A percentile compares a stretch with the other conserved stretches of the same genome.
These are phyloP conservation scores for Auricularia sp. DNA, from an alignment of 768 basidiomycete species.

Conservation along the genomic window DNA sequence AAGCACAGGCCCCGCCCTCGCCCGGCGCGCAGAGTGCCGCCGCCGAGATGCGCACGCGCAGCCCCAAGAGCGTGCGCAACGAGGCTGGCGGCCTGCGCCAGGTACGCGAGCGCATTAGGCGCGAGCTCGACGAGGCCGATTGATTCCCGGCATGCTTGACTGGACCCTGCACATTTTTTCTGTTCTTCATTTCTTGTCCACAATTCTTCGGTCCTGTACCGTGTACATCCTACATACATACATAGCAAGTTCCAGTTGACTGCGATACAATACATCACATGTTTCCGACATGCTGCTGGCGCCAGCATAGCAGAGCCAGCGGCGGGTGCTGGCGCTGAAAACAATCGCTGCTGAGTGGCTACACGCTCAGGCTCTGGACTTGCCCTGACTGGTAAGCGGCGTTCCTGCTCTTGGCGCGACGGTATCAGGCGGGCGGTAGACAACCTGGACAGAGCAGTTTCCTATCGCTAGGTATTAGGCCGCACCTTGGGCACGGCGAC, in stretches of 20 bases:
- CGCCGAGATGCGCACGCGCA: slow-evolving; percentile 51
- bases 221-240: no score
- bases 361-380: no score
- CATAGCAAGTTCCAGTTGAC: no score
- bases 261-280: no score
- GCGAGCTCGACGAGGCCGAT: slow-evolving; percentile 47
- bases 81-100: slow-evolving; percentile 68
- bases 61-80: slow-evolving; percentile 60
- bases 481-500: slow-evolving; percentile 52
- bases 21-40: slow-evolving; percentile 48
- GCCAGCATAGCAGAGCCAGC: no score
- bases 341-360: no score
- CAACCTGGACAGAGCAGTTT: no score
- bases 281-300: no score
- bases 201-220: neutral
- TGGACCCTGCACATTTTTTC: neutral
- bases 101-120: slow-evolving; percentile 72
- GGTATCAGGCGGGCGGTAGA: no score
- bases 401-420: no score
- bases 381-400: no score
- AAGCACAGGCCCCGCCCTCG: slow-evolving; percentile 4
- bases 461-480: slow-evolving; percentile 1
- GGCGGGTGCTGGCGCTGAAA: no score
- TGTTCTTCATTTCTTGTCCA: neutral
- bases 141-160: neutral